Conservation (phyloP, 1,284 basidiomycete species). For the Mixia osmundae region DNA sequence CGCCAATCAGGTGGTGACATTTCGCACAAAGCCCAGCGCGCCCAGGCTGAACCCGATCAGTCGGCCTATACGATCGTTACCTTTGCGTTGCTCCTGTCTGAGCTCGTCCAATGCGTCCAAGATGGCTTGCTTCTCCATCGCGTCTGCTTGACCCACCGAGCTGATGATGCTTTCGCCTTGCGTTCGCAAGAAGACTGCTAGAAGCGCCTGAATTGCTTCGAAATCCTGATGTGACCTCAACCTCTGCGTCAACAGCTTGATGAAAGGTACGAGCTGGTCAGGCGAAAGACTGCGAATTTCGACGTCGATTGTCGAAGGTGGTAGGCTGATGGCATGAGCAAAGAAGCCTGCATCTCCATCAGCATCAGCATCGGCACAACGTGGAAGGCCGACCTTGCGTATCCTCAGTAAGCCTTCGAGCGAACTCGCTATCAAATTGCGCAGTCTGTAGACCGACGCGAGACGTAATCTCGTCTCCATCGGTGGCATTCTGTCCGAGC, state of each 20-base stretch:
- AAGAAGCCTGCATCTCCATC: constrained; percentile 55
- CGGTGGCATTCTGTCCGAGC: neutral
- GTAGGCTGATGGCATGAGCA: constrained; percentile 57
- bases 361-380: neutral
- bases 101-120: neutral
- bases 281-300: constrained; percentile 50
- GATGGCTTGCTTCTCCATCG: neutral
- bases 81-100: neutral
- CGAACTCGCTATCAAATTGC: constrained; percentile 47
- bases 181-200: constrained; percentile 57
- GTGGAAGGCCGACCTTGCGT: constrained; percentile 26
- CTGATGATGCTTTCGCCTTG: constrained; percentile 58
- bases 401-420: constrained; percentile 31
- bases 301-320: constrained; percentile 70
- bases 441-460: constrained; percentile 30
- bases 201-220: constrained; percentile 77
- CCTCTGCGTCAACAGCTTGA: constrained; percentile 47
- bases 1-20: too few species aligned
- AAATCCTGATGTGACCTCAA: constrained; percentile 65
- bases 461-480: neutral
- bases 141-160: constrained; percentile 15
- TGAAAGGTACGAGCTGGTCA: constrained; percentile 39
- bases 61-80: neutral
- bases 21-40: neutral
- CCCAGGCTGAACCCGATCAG: constrained; percentile 1